Conservation (phyloP, 1,284 basidiomycete genomes). For the Naganishia cerealis region DNA sequence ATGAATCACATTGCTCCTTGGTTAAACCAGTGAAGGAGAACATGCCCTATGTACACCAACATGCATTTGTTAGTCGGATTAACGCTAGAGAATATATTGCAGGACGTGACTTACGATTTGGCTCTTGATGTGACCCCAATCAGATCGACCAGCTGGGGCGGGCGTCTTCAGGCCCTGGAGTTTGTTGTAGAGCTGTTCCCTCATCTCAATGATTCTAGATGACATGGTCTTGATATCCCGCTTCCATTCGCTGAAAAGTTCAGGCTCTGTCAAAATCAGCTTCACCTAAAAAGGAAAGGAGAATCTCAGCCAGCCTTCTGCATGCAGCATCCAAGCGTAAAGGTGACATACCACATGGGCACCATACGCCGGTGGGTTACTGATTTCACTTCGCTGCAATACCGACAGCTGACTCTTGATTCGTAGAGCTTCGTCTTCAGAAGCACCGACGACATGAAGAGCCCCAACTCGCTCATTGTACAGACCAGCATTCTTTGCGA, state of each 20-base stretch:
- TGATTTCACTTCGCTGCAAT: slow-evolving; percentile 85
- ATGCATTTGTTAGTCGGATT: not conserved
- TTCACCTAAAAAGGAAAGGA: slow-evolving; percentile 57
- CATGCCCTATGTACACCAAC: slow-evolving; percentile 35
- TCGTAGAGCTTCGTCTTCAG: slow-evolving; percentile 66
- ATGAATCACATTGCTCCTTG: slow-evolving; percentile 65
- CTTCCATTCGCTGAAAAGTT: slow-evolving; percentile 80
- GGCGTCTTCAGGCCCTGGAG: slow-evolving; percentile 75
- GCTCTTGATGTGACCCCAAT: slow-evolving; percentile 81
- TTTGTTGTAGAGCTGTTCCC: slow-evolving; percentile 76
- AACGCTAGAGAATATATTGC: slow-evolving; percentile 2
- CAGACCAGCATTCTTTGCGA: slow-evolving; percentile 92
- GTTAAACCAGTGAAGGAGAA: slow-evolving; percentile 67
- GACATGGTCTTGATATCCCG: slow-evolving; percentile 91
- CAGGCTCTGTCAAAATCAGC: slow-evolving; percentile 62
- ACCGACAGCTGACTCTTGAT: slow-evolving; percentile 77
- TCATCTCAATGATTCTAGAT: slow-evolving; percentile 92
- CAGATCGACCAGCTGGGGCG: slow-evolving; percentile 55
- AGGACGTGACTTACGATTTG: slow-evolving; percentile 66
- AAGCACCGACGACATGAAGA: slow-evolving; percentile 69
- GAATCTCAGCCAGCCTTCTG: slow-evolving; percentile 78
- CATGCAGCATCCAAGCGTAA: slow-evolving; percentile 82
- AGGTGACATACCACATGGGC: slow-evolving; percentile 74
- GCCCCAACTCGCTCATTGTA: slow-evolving; percentile 89
- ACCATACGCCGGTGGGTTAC: slow-evolving; percentile 85